Evolutionary conservation across 805 yeast species (phyloP), one percentile per base, ranked within the genome.

Genomic region (Ogataea trehaloabstinens): DNA sequence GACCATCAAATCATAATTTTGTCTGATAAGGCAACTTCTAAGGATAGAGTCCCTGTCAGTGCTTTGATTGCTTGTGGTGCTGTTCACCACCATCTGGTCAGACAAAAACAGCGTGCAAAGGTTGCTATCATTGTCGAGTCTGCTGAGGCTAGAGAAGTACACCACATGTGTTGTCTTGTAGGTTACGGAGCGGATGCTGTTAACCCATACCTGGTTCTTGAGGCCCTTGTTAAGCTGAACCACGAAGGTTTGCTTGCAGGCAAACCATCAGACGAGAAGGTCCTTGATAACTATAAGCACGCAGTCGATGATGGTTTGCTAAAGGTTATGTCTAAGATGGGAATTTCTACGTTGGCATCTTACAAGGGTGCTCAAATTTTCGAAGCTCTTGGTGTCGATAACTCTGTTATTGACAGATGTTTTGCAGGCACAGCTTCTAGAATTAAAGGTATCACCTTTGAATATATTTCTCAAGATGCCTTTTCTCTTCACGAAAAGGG

Each of bases 281-380:
- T 89, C 43, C 65, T 90, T 45, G 71, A 71, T 37, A 91, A 91
- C 71, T 91, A 88, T 69, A 85, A 83, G 60, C 73, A 79, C 50
- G 83, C 97, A 10, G 73, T 86, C 43, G 95, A 91, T 59, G 84
- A 88, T 39, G 98, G 98, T 66, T 83, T 91, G 53, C 71, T 88
- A 55, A 91, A 93, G 71, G 97, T 93, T 44, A 91, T 91, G 99
- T 88, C 97, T 25, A 91, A 93, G 74, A 93, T 91, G 98, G 99
- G 99, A 73, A 93, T 91, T 54, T 90, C 98, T 22, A 93, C 99
- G 21, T 73, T 91, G 61, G 96, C 97, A 10, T 87, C 96, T n/a
- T 91, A 91, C 69, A 91, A 91, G 69, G 98, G 98, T 66, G 99
- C 99, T 20, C 99, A 91, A 71, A 93, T 91, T 58, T 91, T 93